Base-by-base conservation (phyloP, 129 eudicot species). In the Pulicaria dysenterica region DNA sequence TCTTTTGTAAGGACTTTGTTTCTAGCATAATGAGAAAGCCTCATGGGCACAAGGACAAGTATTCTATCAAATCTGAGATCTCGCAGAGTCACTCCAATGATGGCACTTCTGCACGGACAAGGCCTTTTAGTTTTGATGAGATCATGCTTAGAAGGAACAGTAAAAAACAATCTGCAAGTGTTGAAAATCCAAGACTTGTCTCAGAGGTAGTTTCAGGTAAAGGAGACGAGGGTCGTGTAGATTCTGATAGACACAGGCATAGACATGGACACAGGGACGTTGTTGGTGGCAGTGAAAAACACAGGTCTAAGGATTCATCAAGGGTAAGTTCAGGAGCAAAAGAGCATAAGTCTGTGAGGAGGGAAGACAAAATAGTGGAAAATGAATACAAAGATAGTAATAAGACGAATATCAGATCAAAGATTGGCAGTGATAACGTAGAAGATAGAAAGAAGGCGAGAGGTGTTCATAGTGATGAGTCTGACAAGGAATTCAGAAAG, bases 21-120 rank as follows among this genome's bases (percentile, higher is more conserved):
- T 69, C 11, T 44, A 73, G 73, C 58, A 77, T 37, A 56, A 94
- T 90, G 92, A 74, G 87, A 37, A 73, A 81, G 73, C 83, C 93
- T 63, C 80, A 72, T 67, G 85, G 69, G 65, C 84, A 54, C 51
- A 88, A 81, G 65, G 83, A 79, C 12, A 85, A 68, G 76, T 65
- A 79, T 47, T 67, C 70, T 19, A 72, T 49, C 12, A 75, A 47
- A 70, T 46, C 81, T 56, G 84, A 78, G 73, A 42, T 72, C 44
- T 68, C 76, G 12, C 77, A 42, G 58, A 85, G 75, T 86, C 58
- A 69, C 56, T 41, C 36, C 41, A 40, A 67, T 65, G 90, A 73
- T 38, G 96, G 91, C 55, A 90, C 94, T 73, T 79, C 97, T 69
- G 99, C 99, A 3, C 83, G 99, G 69, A 95, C 99, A 12, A 84